Evolutionary conservation across 2,329 filamentous ascomycete genomes (phyloP).

Genomic region (Pyrenophora tritici-repentis): DNA sequence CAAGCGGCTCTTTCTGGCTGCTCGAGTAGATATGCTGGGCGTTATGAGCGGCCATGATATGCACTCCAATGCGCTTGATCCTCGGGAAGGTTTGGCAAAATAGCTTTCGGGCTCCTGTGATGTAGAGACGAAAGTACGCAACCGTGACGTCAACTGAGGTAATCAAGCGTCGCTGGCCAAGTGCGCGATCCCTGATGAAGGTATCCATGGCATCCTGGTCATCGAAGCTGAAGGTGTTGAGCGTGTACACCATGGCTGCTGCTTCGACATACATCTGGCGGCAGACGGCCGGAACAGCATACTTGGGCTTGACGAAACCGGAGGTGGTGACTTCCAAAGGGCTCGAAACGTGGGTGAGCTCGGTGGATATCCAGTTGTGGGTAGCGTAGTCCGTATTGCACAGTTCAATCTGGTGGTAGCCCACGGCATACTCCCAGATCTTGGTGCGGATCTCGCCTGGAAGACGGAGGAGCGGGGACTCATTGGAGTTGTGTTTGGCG

Average conservation of each 20-base stretch:
- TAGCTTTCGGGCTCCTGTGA: conserved; percentile 2
- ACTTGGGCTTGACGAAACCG: background rate
- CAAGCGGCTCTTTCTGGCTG: background rate
- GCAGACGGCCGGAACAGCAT: conserved; percentile 10
- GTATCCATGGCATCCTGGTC: conserved; percentile 1
- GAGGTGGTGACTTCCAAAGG: background rate
- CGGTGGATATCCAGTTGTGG: background rate
- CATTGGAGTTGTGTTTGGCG: conserved; percentile 8
- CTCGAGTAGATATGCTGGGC: background rate
- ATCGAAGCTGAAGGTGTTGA: conserved; percentile 13
- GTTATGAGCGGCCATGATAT: conserved; percentile 3
- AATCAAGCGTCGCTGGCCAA: conserved; percentile 13
- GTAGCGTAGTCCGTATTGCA: background rate
- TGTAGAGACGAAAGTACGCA: conserved; percentile 13
- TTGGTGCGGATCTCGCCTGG: conserved; percentile 19
- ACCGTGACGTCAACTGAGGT: conserved; percentile 15
- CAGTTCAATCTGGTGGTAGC: conserved; percentile 6
- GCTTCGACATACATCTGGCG: conserved; percentile 19
- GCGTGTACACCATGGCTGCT: conserved; percentile 11
- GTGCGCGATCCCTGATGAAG: conserved; percentile 14
- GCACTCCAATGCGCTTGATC: conserved; percentile 13
- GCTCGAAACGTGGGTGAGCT: background rate
- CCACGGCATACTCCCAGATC: conserved; percentile 19
- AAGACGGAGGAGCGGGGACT: conserved; percentile 20
- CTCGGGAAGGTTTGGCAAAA: conserved; percentile 17